Evolutionary conservation across 768 basidiomycete genomes (phyloP).

Genomic region (Russula brevipes): DNA sequence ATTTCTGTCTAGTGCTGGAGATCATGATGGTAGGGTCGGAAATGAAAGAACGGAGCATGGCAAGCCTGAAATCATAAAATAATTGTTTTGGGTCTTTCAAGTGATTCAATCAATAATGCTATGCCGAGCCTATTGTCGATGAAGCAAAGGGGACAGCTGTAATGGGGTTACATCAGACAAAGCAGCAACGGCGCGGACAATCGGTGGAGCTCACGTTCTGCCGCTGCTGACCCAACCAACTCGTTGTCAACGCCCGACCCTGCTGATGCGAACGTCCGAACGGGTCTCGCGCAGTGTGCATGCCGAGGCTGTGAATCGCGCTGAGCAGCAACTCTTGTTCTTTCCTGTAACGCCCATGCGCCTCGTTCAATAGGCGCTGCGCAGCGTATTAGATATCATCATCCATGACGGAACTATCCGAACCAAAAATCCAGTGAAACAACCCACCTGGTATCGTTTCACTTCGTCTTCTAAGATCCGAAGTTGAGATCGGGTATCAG

Average conservation of each 20-base stretch:
- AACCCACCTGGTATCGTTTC: constrained; percentile 16
- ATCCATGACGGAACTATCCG: constrained; percentile 25
- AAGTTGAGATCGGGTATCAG: constrained; percentile 62
- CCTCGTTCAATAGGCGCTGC: constrained; percentile 22
- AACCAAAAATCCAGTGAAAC: neutral
- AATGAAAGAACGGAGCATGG: too few species aligned
- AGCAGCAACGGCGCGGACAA: neutral
- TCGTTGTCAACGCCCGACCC: constrained; percentile 10
- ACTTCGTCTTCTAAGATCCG: constrained; percentile 58
- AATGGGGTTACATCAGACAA: neutral
- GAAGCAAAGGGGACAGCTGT: constrained; percentile 21
- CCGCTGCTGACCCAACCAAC: constrained; percentile 26
- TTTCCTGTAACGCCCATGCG: constrained; percentile 23
- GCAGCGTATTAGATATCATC: neutral
- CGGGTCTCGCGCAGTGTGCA: constrained; percentile 20
- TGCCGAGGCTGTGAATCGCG: constrained; percentile 20
- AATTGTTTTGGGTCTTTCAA: neutral
- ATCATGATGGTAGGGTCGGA: neutral
- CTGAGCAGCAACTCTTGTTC: constrained; percentile 25
- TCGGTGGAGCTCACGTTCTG: constrained; percentile 18
- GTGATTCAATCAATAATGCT: neutral
- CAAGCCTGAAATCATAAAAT: neutral
- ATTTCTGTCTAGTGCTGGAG: neutral
- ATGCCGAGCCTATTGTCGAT: constrained; percentile 2
- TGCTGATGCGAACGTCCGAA: constrained; percentile 18